Evolutionary conservation across 1,284 basidiomycete species (phyloP).

Genomic region (Abortiporus biennis): DNA sequence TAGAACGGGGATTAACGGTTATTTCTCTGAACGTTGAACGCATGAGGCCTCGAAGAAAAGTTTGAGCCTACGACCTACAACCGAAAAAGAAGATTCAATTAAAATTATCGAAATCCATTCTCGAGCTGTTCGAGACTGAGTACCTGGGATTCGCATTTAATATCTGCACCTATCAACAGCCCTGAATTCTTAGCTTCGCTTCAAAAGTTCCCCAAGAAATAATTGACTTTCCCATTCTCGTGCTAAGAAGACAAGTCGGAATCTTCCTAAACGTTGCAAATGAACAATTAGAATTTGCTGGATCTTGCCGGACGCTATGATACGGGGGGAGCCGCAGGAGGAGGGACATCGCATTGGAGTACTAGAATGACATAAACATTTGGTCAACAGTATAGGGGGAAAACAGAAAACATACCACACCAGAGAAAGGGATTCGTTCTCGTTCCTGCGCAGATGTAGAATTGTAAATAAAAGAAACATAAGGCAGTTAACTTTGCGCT

Average conservation of each 20-base stretch:
- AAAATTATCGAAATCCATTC: background rate
- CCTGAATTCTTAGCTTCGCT: conserved; percentile 74
- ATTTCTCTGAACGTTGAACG: conserved; percentile 68
- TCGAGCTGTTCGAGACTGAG: background rate
- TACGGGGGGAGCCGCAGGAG: conserved; percentile 76
- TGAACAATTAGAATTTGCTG: conserved; percentile 72
- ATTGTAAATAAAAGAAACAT: no score
- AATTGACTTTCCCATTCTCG: conserved; percentile 55
- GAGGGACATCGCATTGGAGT: conserved; percentile 18
- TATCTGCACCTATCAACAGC: conserved; percentile 56
- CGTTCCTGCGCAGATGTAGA: no score
- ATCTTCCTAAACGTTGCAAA: conserved; percentile 78
- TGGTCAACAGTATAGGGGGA: background rate
- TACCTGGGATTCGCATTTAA: conserved; percentile 62
- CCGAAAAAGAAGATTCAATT: no score
- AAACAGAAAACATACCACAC: conserved; percentile 50
- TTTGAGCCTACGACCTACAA: conserved; percentile 67
- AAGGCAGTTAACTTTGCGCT: no score
- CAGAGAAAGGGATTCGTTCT: conserved; percentile 81
- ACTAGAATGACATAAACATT: background rate
- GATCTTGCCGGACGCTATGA: conserved; percentile 65
- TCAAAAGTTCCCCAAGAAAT: conserved; percentile 79
- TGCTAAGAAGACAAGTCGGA: conserved; percentile 77
- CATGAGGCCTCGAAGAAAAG: conserved; percentile 74
- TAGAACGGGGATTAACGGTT: conserved; percentile 62